Conservation (phyloP, 352 stramenopile genomes). For the Phytophthora quininea region DNA sequence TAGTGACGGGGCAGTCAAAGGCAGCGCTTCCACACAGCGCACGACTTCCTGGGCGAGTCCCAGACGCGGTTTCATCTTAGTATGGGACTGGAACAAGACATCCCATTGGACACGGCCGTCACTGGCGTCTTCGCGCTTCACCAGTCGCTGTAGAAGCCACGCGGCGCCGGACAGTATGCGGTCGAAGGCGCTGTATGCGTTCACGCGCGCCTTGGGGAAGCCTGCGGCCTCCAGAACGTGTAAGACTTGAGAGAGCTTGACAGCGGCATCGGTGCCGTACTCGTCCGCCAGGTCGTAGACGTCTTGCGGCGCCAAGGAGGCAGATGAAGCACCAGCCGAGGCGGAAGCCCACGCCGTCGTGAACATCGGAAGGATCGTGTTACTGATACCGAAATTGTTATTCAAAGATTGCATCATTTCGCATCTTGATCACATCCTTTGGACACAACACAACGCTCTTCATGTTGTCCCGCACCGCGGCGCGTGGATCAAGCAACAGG, state of each 20-base stretch:
- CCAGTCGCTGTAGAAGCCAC: conserved; percentile 70
- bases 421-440: too few species aligned
- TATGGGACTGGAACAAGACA: conserved; percentile 65
- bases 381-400: too few species aligned
- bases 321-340: too few species aligned
- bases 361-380: too few species aligned
- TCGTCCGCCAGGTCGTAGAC: conserved; percentile 41
- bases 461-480: too few species aligned
- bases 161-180: conserved; percentile 58
- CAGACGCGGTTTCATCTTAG: conserved; percentile 73
- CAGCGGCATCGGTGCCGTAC: conserved; percentile 41
- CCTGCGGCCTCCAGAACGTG: conserved; percentile 38
- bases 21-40: conserved; percentile 48
- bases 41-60: conserved; percentile 68
- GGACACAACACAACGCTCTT: too few species aligned
- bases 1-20: conserved; percentile 29
- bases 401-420: too few species aligned
- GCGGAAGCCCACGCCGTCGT: too few species aligned
- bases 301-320: conserved; percentile 4
- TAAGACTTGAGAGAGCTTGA: conserved; percentile 40
- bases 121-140: conserved; percentile 49
- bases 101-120: conserved; percentile 67
- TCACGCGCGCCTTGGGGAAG: conserved; percentile 52
- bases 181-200: conserved; percentile 63
- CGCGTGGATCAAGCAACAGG: too few species aligned